Conservation (phyloP, 306 rosid species). For the Potentilla sterilis region DNA sequence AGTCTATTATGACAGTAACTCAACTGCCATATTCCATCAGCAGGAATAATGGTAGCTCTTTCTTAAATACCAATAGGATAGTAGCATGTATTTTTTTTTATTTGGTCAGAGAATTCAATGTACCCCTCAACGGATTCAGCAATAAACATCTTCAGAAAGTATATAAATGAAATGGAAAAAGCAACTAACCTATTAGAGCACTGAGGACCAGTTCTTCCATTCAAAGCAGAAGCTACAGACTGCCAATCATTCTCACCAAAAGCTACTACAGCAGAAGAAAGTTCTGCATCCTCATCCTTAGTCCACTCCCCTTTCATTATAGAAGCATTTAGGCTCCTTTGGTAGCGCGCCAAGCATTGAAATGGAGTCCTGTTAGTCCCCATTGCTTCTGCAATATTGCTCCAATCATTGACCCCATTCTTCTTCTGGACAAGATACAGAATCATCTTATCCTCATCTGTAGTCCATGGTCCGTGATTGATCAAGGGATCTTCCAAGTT, state of each 20-base stretch:
- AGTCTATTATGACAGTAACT: background rate
- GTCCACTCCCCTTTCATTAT: constrained; percentile 88
- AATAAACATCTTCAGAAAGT: background rate
- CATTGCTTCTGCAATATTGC: constrained; percentile 55
- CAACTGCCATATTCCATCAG: background rate
- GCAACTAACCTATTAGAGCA: constrained; percentile 91
- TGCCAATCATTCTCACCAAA: constrained; percentile 80
- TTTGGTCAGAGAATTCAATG: background rate
- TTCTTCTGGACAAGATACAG: constrained; percentile 54
- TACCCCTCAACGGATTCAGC: background rate
- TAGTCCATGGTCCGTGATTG: constrained; percentile 62
- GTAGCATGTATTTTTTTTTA: background rate
- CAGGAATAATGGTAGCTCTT: background rate
- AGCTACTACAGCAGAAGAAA: constrained; percentile 58
- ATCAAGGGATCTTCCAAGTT: constrained; percentile 92
- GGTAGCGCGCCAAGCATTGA: constrained; percentile 88
- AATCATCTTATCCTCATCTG: constrained; percentile 69
- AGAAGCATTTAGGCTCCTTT: constrained; percentile 87
- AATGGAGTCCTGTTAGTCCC: constrained; percentile 88
- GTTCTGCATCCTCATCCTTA: constrained; percentile 82
- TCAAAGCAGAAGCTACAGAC: constrained; percentile 76
- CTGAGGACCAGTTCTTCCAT: constrained; percentile 84
- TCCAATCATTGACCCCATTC: constrained; percentile 73
- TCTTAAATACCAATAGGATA: background rate
- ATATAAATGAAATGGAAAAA: constrained; percentile 7